These are phyloP conservation scores for Naganishia friedmannii DNA, from an alignment of 768 basidiomycete species.

Conservation along the genomic window DNA sequence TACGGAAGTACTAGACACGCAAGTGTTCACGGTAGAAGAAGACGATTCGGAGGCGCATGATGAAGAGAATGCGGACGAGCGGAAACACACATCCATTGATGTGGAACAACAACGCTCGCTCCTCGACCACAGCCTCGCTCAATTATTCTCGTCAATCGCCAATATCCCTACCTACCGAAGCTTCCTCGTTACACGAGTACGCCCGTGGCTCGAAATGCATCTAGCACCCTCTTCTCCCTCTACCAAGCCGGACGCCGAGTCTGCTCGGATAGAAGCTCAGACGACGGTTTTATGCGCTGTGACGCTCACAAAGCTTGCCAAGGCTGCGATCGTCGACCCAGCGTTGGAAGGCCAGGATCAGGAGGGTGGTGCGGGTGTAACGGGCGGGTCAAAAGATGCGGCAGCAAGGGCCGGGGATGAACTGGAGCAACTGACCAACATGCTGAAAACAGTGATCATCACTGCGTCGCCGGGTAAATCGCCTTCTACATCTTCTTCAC, in stretches of 20 bases:
- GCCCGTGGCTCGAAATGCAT: slow-evolving; percentile 16
- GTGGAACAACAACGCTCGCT: not conserved
- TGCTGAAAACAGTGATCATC: slow-evolving; percentile 25
- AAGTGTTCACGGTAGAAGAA: not conserved
- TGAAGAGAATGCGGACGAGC: not conserved
- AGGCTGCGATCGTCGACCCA: slow-evolving; percentile 9
- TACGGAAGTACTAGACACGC: slow-evolving; percentile 1
- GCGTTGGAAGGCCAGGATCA: slow-evolving; percentile 2
- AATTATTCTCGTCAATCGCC: slow-evolving; percentile 10
- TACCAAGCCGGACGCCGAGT: not conserved
- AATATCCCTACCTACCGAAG: slow-evolving; percentile 24
- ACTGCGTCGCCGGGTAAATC: not conserved
- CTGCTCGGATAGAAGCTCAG: not conserved
- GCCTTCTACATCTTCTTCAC: not conserved
- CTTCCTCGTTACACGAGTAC: not conserved
- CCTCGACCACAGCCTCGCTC: slow-evolving; percentile 14
- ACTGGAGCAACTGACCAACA: slow-evolving; percentile 17
- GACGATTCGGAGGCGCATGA: not conserved
- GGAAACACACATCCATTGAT: not conserved
- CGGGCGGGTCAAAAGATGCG: not conserved
- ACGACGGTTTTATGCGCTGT: not conserved
- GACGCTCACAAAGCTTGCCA: slow-evolving; percentile 18
- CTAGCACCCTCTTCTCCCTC: not conserved
- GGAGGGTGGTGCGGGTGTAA: not conserved
- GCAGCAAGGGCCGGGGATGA: not conserved